phyloP scores from a whole-genome alignment of 257 asterid species.

The Nicotiana obtusifolia region DNA sequence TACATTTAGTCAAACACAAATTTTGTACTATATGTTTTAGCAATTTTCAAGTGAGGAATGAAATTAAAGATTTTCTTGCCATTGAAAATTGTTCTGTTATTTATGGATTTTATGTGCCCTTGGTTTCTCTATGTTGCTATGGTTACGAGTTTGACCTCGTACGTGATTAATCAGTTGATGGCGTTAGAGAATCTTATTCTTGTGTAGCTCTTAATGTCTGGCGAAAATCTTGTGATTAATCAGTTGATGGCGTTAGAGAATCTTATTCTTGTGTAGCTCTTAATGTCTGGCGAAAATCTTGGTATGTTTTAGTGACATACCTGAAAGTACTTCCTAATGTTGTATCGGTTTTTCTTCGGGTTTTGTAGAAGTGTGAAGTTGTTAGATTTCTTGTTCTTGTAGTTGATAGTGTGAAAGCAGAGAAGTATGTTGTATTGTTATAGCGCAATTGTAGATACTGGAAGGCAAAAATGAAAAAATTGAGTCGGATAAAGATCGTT shows the following conservation, averaged over 20 bases:
- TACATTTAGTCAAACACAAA: constrained; percentile 54
- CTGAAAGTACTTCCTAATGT: no score
- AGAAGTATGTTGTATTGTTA: background rate
- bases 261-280: background rate
- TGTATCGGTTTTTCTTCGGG: background rate
- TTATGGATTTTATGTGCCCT: background rate
- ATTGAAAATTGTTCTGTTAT: background rate
- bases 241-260: background rate
- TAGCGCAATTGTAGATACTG: background rate
- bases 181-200: background rate
- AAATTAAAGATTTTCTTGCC: constrained; percentile 4
- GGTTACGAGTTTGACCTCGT: background rate
- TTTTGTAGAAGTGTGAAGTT: background rate
- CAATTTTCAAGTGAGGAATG: constrained; percentile 13
- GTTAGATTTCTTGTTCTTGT: background rate
- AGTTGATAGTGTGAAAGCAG: background rate
- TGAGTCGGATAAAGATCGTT: background rate
- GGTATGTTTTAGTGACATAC: background rate
- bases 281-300: no score
- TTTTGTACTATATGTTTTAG: constrained; percentile 34
- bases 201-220: no score
- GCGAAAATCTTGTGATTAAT: background rate
- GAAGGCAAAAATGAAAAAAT: background rate
- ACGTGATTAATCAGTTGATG: background rate
- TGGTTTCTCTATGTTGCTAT: background rate